Conservation (phyloP, 176 grass and related monocot species). For the Chrysopogon serrulatus region DNA sequence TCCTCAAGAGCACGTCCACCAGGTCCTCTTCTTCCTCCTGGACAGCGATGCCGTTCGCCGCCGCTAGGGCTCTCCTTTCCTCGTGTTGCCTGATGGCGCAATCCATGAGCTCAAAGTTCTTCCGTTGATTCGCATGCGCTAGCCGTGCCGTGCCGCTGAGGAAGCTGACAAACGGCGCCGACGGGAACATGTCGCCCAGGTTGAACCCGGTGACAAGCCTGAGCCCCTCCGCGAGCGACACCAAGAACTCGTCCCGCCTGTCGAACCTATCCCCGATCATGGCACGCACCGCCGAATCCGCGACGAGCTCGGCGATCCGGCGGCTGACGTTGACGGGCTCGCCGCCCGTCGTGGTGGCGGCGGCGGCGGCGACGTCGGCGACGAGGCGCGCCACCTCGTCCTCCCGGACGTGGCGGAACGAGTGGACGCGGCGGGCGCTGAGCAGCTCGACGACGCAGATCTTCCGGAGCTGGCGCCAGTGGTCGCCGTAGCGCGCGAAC, state of each 20-base stretch:
- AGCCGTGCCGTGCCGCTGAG: background rate
- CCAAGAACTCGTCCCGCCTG: constrained; percentile 19
- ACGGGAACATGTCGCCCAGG: background rate
- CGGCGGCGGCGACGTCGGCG: background rate
- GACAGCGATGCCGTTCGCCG: background rate
- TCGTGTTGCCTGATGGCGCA: background rate
- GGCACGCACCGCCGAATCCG: constrained; percentile 21
- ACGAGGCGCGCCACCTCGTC: constrained; percentile 22
- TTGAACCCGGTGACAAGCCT: constrained; percentile 11
- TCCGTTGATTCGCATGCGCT: background rate
- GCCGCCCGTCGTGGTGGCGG: too few species aligned
- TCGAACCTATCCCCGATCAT: constrained; percentile 24
- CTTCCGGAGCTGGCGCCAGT: constrained; percentile 29
- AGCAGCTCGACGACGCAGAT: constrained; percentile 23
- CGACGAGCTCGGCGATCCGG: constrained; percentile 3
- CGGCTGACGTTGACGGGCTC: constrained; percentile 18
- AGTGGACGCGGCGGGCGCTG: constrained; percentile 18
- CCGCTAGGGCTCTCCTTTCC: background rate
- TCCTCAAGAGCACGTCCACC: background rate
- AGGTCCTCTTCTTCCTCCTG: background rate
- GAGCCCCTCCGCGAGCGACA: background rate
- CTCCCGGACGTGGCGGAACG: constrained; percentile 25
- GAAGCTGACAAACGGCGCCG: background rate
- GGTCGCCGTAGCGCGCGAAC: constrained; percentile 24
- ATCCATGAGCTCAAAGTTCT: constrained; percentile 16